Percentiles rank a stretch among this genome's conserved stretches.
These are phyloP conservation scores for Pestalotiopsis sp. DNA, from an alignment of 2,329 filamentous ascomycete genomes.

Conservation along the genomic window DNA sequence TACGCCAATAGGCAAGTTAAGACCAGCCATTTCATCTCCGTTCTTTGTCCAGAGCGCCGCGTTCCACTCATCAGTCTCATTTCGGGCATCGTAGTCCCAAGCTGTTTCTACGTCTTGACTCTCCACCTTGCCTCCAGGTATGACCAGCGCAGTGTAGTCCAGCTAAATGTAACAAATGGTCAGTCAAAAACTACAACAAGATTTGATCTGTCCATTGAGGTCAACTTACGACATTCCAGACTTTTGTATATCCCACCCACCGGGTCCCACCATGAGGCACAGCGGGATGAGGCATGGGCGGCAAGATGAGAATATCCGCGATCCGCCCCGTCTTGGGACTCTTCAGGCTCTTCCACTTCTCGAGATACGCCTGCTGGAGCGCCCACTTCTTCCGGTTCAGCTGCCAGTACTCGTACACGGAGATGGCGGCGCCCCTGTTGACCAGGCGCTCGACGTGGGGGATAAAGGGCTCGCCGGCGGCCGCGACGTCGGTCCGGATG, in stretches of 20 bases:
- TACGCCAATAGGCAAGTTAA: slow-evolving; percentile 51
- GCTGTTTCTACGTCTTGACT: slow-evolving; percentile 40
- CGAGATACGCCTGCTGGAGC: slow-evolving; percentile 58
- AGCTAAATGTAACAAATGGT: background rate
- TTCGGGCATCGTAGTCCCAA: slow-evolving; percentile 47
- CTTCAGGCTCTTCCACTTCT: slow-evolving; percentile 56
- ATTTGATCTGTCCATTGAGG: too few relatives aligned
- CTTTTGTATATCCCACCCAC: slow-evolving; percentile 63
- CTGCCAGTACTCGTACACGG: slow-evolving; percentile 70
- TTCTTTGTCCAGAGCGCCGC: slow-evolving; percentile 47
- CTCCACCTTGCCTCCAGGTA: slow-evolving; percentile 55
- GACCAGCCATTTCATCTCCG: slow-evolving; percentile 36
- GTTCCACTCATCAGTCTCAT: slow-evolving; percentile 55
- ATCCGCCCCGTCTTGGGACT: slow-evolving; percentile 44
- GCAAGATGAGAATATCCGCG: slow-evolving; percentile 61
- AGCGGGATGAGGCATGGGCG: slow-evolving; percentile 63
- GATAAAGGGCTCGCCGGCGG: slow-evolving; percentile 54
- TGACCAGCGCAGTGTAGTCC: slow-evolving; percentile 61
- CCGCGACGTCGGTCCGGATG: slow-evolving; percentile 55
- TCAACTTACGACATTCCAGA: slow-evolving; percentile 53
- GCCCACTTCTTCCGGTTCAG: slow-evolving; percentile 60
- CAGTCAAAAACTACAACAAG: slow-evolving; percentile 28
- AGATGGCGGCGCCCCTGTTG: slow-evolving; percentile 53
- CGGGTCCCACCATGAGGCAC: slow-evolving; percentile 44
- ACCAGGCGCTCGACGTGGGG: slow-evolving; percentile 53